Conservation (phyloP, 2,329 filamentous ascomycete genomes). For the Ophiostoma angusticollis region DNA sequence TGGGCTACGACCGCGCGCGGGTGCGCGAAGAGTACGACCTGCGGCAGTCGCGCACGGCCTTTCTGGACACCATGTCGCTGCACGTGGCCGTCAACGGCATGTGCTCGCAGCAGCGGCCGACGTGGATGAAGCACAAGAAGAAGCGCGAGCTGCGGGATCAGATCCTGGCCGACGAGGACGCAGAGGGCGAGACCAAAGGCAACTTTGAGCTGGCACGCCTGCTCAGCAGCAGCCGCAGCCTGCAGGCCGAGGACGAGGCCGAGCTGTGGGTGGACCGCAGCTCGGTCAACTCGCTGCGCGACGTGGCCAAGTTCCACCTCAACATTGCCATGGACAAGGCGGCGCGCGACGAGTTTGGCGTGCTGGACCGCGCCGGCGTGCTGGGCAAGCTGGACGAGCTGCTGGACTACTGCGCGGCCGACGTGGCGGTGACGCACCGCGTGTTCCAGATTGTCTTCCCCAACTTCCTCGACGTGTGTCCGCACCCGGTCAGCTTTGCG, state of each 20-base stretch:
- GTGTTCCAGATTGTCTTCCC: slow-evolving; percentile 93
- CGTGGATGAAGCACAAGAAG: slow-evolving; percentile 96
- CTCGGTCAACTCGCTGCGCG: slow-evolving; percentile 85
- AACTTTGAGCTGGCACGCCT: slow-evolving; percentile 59
- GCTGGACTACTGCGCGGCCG: slow-evolving; percentile 86
- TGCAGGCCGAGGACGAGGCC: slow-evolving; percentile 77
- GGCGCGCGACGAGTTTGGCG: slow-evolving; percentile 73
- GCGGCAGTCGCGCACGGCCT: slow-evolving; percentile 69
- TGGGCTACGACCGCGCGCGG: slow-evolving; percentile 86
- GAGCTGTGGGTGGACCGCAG: slow-evolving; percentile 93
- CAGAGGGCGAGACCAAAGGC: too few species aligned
- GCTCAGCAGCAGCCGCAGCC: slow-evolving; percentile 51
- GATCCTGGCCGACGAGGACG: slow-evolving; percentile 56
- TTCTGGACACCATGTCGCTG: slow-evolving; percentile 94
- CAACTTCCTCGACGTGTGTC: slow-evolving; percentile 77
- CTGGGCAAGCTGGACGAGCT: slow-evolving; percentile 63
- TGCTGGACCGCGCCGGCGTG: slow-evolving; percentile 61
- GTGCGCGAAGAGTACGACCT: slow-evolving; percentile 82
- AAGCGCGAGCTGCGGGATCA: slow-evolving; percentile 72
- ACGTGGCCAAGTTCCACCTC: slow-evolving; percentile 94
- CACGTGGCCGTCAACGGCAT: slow-evolving; percentile 98
- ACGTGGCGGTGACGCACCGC: slow-evolving; percentile 83
- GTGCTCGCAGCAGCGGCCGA: slow-evolving; percentile 92
- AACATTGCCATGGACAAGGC: slow-evolving; percentile 85
- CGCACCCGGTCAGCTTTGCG: slow-evolving; percentile 93